These are phyloP conservation scores for Xylaria sp. DNA, from an alignment of 2,329 filamentous ascomycete genomes.

Conservation along the genomic window DNA sequence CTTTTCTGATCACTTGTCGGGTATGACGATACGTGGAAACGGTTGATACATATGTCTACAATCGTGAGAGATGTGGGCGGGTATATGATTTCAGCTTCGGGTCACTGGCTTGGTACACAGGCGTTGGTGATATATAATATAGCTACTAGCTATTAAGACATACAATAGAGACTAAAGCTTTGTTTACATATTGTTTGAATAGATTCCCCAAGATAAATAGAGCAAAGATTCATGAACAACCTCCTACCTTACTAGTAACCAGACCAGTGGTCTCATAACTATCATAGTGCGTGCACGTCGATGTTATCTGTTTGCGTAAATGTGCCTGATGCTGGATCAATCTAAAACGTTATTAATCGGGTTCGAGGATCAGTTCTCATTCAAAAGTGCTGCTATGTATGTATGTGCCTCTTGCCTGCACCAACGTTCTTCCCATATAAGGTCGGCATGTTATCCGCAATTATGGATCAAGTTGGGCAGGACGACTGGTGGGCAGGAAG, in stretches of 20 bases:
- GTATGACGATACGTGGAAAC: constrained; percentile 9
- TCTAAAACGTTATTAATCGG: not conserved
- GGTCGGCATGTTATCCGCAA: not conserved
- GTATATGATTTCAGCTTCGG: constrained; percentile 7
- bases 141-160: constrained; percentile 2
- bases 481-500: not conserved
- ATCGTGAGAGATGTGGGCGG: constrained; percentile 1
- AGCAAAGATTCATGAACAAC: not conserved
- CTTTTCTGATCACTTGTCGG: constrained; percentile 12
- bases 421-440: not conserved
- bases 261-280: not conserved
- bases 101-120: constrained; percentile 1
- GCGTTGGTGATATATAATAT: constrained; percentile 13
- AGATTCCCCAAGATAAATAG: not conserved
- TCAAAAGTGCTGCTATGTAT: not conserved
- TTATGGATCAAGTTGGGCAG: too few species aligned
- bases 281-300: not conserved
- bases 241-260: not conserved
- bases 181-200: not conserved
- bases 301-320: too few species aligned
- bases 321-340: not conserved
- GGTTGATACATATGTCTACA: constrained; percentile 22
- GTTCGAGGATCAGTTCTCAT: not conserved
- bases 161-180: constrained; percentile 19
- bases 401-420: not conserved